A percentile compares a stretch with the other conserved stretches of the same genome.
phyloP scores from a whole-genome alignment of 164 flowering plant genomes.

The Dillenia turbinata region DNA sequence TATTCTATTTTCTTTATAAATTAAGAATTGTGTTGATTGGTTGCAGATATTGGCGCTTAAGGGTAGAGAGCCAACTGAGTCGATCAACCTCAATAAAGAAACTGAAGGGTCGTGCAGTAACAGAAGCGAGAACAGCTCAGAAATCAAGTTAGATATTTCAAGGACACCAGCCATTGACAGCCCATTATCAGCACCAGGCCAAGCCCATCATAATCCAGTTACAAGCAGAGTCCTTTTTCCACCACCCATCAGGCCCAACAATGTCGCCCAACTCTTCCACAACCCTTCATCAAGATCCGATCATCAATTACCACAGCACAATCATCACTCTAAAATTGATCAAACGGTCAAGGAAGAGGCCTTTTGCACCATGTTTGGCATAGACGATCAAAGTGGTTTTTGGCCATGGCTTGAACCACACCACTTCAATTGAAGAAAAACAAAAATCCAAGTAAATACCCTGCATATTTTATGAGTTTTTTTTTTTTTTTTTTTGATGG shows the following conservation, averaged over 20 bases:
- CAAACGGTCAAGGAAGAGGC: conserved; percentile 67
- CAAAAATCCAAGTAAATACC: background rate
- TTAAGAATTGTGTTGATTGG: background rate
- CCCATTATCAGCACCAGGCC: conserved; percentile 29
- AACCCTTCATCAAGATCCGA: conserved; percentile 33
- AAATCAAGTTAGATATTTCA: conserved; percentile 67
- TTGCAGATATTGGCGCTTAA: conserved; percentile 76
- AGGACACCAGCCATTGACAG: conserved; percentile 66
- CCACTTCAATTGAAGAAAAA: conserved; percentile 53
- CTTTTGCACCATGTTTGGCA: conserved; percentile 74
- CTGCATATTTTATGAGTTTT: background rate
- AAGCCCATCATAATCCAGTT: conserved; percentile 11
- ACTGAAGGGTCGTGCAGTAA: conserved; percentile 92
- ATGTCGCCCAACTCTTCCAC: conserved; percentile 52
- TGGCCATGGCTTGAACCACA: conserved; percentile 96
- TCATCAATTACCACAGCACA: conserved; percentile 16
- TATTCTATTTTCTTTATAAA: no score
- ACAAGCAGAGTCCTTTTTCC: conserved; percentile 32
- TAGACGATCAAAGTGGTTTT: conserved; percentile 85
- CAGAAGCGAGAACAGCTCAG: conserved; percentile 89
- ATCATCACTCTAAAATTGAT: conserved; percentile 20
- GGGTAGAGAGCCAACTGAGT: conserved; percentile 69
- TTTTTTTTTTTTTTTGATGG: conserved; percentile 18
- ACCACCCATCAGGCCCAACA: conserved; percentile 34
- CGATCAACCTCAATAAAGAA: conserved; percentile 91